Base-by-base conservation (phyloP, 768 basidiomycete genomes). In the Harrya chromipes region DNA sequence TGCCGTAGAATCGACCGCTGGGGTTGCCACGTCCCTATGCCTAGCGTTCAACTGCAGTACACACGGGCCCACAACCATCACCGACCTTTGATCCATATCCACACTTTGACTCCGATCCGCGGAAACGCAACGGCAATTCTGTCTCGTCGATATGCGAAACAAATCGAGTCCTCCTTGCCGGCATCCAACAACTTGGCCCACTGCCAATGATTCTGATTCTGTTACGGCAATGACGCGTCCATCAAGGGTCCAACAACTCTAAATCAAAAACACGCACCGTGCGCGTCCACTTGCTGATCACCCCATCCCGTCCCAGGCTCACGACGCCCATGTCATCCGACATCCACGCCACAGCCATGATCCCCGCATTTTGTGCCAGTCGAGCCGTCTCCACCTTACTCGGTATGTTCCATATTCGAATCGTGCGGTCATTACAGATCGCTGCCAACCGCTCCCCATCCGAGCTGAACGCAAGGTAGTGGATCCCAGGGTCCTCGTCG, bases 1-100 rank as follows among this genome's bases (percentile, higher is more conserved):
- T 78, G 80, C 45, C 84, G 76, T 47, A 77, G 55, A 47, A 87
- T 85, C 40, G 83, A 78, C 46, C 84, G 74, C 50, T 87, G 83
- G 1, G 74, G 65, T 52, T 79, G 76, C 86, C 85, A 87, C 21
- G 75, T 75, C 13, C 80, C 84, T 85, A 26, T 46, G 14, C 16
- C 34, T 35, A 29, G 47, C 12, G 41, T 38, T 57, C 41, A 57
- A 36, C 17, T 34, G 19, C 17, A 39, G 46, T 12, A 35, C 31
- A 29, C 37, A 13, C n/a, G 24, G 1, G 10, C 17, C 23, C 27
- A 37, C 9, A 20, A 13, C 35, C 19, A 11, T 7, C 29, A 27
- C 65, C 24, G 37, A 84, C 84, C 82, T 68, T 79, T 78, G 40
- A 67, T 70, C 74, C 75, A 79, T 50, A 80, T 62, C 83, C 84